Conservation (phyloP, 2,329 filamentous ascomycete species). For the Falciphora oryzae region DNA sequence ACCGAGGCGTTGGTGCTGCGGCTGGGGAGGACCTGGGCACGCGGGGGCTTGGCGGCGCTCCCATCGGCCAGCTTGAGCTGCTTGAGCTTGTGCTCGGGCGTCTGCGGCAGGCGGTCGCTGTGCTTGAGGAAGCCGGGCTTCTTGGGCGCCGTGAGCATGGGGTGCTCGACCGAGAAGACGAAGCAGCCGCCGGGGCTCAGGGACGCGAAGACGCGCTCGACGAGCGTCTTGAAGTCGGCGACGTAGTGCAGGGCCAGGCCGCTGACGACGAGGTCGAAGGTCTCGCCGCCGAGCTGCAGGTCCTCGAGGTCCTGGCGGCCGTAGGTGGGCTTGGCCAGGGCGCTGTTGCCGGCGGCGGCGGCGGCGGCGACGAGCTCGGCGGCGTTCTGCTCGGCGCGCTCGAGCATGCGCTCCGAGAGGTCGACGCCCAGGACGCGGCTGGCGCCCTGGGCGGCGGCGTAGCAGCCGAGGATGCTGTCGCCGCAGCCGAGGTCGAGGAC, state of each 20-base stretch:
- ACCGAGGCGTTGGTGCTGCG: not conserved
- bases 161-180: slow-evolving; percentile 42
- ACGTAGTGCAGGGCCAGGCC: slow-evolving; percentile 37
- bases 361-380: not conserved
- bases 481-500: slow-evolving; percentile 42
- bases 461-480: slow-evolving; percentile 41
- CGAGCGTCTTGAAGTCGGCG: slow-evolving; percentile 25
- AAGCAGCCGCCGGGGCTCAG: slow-evolving; percentile 28
- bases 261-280: slow-evolving; percentile 34
- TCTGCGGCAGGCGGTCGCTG: not conserved
- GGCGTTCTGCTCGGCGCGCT: slow-evolving; percentile 5
- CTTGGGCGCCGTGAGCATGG: slow-evolving; percentile 37
- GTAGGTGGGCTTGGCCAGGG: slow-evolving; percentile 17
- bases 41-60: no score
- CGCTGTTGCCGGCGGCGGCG: not conserved
- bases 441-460: slow-evolving; percentile 32
- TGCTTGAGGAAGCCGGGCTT: slow-evolving; percentile 21
- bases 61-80: not conserved
- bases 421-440: slow-evolving; percentile 31
- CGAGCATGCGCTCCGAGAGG: slow-evolving; percentile 27
- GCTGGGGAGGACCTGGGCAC: no score
- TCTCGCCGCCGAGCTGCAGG: slow-evolving; percentile 20
- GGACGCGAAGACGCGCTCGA: slow-evolving; percentile 24
- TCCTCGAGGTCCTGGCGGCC: slow-evolving; percentile 28
- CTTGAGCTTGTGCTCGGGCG: no score